Percentiles rank a stretch among this genome's conserved stretches.
Evolutionary conservation across 352 stramenopile species (phyloP).

Genomic region (Globisporangium echinulatum): DNA sequence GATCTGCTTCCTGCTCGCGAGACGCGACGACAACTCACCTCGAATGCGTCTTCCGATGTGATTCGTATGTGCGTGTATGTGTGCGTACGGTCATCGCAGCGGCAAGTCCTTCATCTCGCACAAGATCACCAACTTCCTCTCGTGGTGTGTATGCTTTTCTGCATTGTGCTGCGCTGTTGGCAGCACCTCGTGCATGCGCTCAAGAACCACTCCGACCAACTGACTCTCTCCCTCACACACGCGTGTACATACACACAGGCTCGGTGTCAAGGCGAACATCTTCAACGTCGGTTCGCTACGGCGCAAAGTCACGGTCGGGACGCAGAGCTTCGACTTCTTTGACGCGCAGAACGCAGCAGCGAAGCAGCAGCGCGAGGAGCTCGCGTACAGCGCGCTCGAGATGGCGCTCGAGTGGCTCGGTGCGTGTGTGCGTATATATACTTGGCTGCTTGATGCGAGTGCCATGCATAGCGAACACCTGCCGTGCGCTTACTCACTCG

Average conservation of each 20-base stretch:
- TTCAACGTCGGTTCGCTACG: slow-evolving; percentile 92
- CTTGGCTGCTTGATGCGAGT: too few relatives aligned
- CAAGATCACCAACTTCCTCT: slow-evolving; percentile 56
- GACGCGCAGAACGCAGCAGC: slow-evolving; percentile 69
- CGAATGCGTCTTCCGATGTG: background rate
- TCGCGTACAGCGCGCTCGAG: slow-evolving; percentile 47
- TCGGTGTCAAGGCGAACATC: slow-evolving; percentile 50
- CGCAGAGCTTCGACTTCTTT: slow-evolving; percentile 75
- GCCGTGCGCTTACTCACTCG: background rate
- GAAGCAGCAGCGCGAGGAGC: slow-evolving; percentile 49
- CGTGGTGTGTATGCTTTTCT: slow-evolving; percentile 15
- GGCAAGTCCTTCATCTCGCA: slow-evolving; percentile 91
- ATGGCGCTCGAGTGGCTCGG: slow-evolving; percentile 37
- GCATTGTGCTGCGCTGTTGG: too few relatives aligned
- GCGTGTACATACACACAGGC: slow-evolving; percentile 11
- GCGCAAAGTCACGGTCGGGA: slow-evolving; percentile 52
- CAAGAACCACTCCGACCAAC: background rate
- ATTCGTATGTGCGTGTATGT: background rate
- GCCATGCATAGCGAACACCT: too few relatives aligned
- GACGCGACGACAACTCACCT: background rate
- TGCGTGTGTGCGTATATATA: slow-evolving; percentile 1
- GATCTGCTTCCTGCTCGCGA: background rate
- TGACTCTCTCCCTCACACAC: background rate
- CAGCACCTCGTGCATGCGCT: background rate
- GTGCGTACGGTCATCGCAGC: slow-evolving; percentile 8